Conservation (phyloP, 2,329 filamentous ascomycete species). For the Xylaria sp. region DNA sequence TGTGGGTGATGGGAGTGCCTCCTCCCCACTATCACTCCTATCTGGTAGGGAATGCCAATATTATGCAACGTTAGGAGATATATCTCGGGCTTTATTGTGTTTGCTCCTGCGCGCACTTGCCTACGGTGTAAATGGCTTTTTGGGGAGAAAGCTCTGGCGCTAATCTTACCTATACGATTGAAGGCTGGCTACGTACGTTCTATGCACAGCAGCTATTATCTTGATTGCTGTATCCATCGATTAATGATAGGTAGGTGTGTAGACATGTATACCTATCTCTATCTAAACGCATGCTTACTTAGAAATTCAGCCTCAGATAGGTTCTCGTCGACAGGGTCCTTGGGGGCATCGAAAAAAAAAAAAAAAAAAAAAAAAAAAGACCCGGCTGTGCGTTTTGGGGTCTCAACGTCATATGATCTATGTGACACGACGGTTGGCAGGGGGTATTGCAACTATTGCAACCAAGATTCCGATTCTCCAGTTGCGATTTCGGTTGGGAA, state of each 20-base stretch:
- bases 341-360: not conserved
- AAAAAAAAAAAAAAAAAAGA: not conserved
- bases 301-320: not conserved
- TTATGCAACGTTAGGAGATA: slow-evolving; percentile 16
- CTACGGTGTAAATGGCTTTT: not conserved
- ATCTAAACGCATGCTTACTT: not conserved
- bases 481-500: not conserved
- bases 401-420: not conserved
- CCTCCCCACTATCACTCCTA: not conserved
- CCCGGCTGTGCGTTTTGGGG: slow-evolving; percentile 8
- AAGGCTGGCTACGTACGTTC: not conserved
- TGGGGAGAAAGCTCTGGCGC: not conserved
- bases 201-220: not conserved
- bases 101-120: not conserved
- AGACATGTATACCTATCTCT: too few species aligned
- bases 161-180: not conserved
- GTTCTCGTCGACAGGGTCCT: not conserved
- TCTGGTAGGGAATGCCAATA: slow-evolving; percentile 8
- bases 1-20: not conserved
- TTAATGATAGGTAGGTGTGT: not conserved
- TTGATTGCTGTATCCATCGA: not conserved
- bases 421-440: not conserved
- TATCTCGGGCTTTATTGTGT: not conserved
- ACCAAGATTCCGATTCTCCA: not conserved
- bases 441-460: too few species aligned